Evolutionary conservation across 2,329 filamentous ascomycete species (phyloP).

Genomic region (Stagonosporopsis chrysanthemi): DNA sequence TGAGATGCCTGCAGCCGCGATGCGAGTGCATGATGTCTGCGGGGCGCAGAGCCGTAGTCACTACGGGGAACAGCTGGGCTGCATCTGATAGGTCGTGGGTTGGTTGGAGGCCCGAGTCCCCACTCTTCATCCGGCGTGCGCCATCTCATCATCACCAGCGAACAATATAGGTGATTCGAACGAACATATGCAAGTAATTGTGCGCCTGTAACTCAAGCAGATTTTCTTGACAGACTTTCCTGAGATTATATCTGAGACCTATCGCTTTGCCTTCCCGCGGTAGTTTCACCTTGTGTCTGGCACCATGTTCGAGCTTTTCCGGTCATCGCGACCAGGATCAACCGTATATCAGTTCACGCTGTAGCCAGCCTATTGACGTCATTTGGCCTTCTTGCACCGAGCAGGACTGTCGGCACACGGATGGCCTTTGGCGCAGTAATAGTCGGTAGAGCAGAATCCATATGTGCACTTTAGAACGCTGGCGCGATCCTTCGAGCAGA

Average conservation of each 20-base stretch:
- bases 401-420: constrained; percentile 4
- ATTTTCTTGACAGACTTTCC: too few relatives aligned
- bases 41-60: too few relatives aligned
- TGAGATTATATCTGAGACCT: neutral
- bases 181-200: neutral
- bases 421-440: constrained; percentile 7
- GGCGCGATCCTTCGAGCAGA: constrained; percentile 8
- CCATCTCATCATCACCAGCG: neutral
- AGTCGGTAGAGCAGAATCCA: constrained; percentile 12
- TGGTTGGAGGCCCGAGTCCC: neutral
- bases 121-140: neutral
- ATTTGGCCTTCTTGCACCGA: constrained; percentile 5
- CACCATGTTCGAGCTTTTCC: neutral
- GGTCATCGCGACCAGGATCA: neutral
- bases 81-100: too few relatives aligned
- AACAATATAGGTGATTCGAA: neutral
- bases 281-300: neutral
- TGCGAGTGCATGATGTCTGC: too few relatives aligned
- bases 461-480: constrained; percentile 7
- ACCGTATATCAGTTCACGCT: neutral
- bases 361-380: too few relatives aligned
- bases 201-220: neutral
- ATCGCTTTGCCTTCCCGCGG: neutral
- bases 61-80: too few relatives aligned
- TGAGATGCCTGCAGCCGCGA: neutral